A percentile compares a stretch with the other conserved stretches of the same genome.
These are phyloP conservation scores for Stipa capillata DNA, from an alignment of 176 grass and related monocot species.

Conservation along the genomic window DNA sequence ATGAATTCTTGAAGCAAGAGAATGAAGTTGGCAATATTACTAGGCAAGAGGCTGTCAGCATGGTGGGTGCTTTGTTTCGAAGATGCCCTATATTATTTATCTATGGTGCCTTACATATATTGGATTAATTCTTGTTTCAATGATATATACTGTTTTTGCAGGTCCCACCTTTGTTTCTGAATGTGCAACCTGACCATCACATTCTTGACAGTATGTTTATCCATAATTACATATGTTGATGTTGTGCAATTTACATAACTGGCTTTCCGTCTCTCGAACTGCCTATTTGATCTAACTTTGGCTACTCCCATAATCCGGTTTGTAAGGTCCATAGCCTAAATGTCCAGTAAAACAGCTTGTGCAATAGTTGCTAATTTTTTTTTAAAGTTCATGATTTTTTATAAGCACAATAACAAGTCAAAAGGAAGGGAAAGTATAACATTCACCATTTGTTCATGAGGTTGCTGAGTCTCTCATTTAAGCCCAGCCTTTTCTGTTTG, in stretches of 20 bases:
- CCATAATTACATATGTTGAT: neutral
- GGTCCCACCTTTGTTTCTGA: constrained; percentile 95
- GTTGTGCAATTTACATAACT: neutral
- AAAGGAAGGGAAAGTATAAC: neutral
- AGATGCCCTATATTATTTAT: constrained; percentile 9
- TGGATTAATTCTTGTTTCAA: neutral
- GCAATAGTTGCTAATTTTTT: neutral
- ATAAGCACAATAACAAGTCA: neutral
- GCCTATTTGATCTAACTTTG: neutral
- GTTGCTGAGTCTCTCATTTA: constrained; percentile 1
- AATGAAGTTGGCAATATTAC: constrained; percentile 99
- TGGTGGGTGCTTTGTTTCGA: constrained; percentile 45
- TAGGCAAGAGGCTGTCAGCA: constrained; percentile 99
- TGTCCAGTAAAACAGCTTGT: neutral
- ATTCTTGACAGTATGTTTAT: constrained; percentile 91
- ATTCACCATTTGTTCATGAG: neutral
- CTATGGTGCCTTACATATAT: neutral
- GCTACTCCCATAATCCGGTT: neutral
- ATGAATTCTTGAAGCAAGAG: constrained; percentile 95
- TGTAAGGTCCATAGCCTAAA: neutral
- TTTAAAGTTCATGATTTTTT: neutral
- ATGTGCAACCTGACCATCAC: constrained; percentile 83
- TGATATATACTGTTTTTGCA: constrained; percentile 32
- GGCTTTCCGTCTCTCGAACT: neutral
- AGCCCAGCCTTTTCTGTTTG: neutral